Base-by-base conservation (phyloP, 345 rosid genomes). In the Cardamine resedifolia region DNA sequence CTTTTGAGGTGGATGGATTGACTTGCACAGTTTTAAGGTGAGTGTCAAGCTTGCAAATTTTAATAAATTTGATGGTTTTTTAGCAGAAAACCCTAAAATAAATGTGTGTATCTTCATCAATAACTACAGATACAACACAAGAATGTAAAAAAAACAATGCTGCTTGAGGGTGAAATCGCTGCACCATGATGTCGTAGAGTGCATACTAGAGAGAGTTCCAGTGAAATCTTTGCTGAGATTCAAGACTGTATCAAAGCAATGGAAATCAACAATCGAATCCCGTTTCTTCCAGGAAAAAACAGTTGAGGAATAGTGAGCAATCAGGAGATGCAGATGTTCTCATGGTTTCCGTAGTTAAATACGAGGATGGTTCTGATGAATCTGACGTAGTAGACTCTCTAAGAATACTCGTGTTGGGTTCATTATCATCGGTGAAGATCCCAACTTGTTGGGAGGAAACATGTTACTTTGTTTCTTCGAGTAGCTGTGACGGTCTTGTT, bases 281-380 rank as follows among this genome's bases (percentile, higher is more conserved):
- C 1, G 10, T 5, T 16, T 8, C 0, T 45, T 16, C 5, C 23
- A 18, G 2, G 5, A 16, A 16, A 18, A 9, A 45, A 23, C 9
- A 16, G 4, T 45, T 18, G 1, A 31, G 10, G 10, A 7, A 28
- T 2, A 39, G 60, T n/a, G 12, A 55, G 15, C 39, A 16, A 55
- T 55, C 23, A 55, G 36, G 60, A n/a, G 60, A 55, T 55, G 15
- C 38, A 55, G 60, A 28, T 55, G 21, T 55, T 55, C 39, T 55
- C 60, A 55, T 30, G 60, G 39, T 9, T 1, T 28, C 59, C 20
- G 2, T 20, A 47, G 2, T 4, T 47, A 4, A 4, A 3, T 39
- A 4, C 16, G 16, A 39, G 15, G 15, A 10, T 39, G 45, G 0
- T 11, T 0, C 0, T 19, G 2, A 10, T 6, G 2, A 27, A 3